Base-by-base conservation (phyloP, 139 green algal species). In the Volvox reticuliferus region DNA sequence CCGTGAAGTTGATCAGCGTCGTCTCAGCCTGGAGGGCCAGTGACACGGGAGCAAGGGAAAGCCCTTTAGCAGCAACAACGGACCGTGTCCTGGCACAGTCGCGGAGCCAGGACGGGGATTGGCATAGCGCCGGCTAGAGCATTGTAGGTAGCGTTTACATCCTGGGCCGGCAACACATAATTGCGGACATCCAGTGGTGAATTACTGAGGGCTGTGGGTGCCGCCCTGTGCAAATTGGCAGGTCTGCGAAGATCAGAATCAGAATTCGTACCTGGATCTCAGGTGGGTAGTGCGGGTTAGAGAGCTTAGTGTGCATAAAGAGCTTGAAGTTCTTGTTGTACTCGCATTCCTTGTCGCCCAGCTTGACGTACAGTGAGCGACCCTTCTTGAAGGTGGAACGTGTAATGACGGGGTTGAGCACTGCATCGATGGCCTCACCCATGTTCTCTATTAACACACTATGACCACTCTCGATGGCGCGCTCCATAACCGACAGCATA, bases 241-340 rank as follows among this genome's bases (percentile, higher is more conserved):
- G 44, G 44, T 5, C 9, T 55, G n/a, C n/a, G n/a, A n/a, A n/a
- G n/a, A n/a, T n/a, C n/a, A n/a, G 44, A 55, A 55, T 55, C 44
- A 55, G 44, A n/a, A 55, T 55, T 9, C 67, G 67, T 28, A 89
- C 85, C 92, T 98, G 97, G 87, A 98, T 96, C 93, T 98, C 97
- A 19, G 97, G 97, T 0, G 96, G 96, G 93, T 97, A 98, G 93
- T 98, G 96, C 20, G 97, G 97, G 94, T 98, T 98, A 92, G 94
- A 97, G 26, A 98, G 96, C 96, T 98, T 98, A 91, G 97, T 98
- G 95, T 98, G 97, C 91, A 98, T 90, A 92, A 97, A 97, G 28
- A 98, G 93, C 73, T 89, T 91, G 96, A 98, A 98, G 93, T 97
- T 97, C 82, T 95, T 96, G 95, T 98, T 97, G 95, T 97, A 98